Conservation (phyloP, 768 basidiomycete genomes). For the Solioccasus polychromus region DNA sequence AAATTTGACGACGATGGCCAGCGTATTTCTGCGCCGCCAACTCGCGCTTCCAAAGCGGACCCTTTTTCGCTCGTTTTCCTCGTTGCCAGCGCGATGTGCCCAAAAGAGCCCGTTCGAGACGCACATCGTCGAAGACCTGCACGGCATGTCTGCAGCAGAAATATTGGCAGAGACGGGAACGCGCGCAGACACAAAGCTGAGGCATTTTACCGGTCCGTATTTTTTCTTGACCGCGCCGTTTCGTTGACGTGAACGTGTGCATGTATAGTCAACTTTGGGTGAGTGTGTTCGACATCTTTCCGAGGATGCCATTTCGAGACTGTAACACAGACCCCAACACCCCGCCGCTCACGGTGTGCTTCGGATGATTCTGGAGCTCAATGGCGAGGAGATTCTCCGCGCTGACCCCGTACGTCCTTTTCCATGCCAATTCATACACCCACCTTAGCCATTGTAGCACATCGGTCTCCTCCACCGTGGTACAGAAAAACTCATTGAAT, state of each 20-base stretch:
- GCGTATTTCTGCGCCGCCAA: conserved; percentile 60
- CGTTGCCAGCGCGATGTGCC: conserved; percentile 24
- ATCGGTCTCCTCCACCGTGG: conserved; percentile 96
- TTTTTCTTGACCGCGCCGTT: not conserved
- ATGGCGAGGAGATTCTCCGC: conserved; percentile 92
- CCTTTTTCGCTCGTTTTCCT: conserved; percentile 24
- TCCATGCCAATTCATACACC: not conserved
- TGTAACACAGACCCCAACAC: conserved; percentile 67
- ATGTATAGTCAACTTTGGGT: conserved; percentile 87
- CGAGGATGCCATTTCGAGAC: not conserved
- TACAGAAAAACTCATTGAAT: conserved; percentile 98
- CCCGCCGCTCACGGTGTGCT: conserved; percentile 99
- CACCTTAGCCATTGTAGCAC: conserved; percentile 49
- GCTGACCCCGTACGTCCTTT: conserved; percentile 65
- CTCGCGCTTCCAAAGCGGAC: conserved; percentile 36
- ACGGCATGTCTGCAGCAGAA: conserved; percentile 73
- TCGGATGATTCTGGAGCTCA: conserved; percentile 94
- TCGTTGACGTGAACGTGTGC: conserved; percentile 8
- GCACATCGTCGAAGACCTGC: conserved; percentile 82
- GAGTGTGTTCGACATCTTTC: conserved; percentile 15
- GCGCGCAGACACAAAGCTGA: conserved; percentile 73
- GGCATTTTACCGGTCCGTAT: conserved; percentile 84
- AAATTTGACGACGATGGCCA: conserved; percentile 54
- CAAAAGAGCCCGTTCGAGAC: conserved; percentile 56
- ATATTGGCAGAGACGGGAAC: conserved; percentile 74